phyloP scores from a whole-genome alignment of 2,329 filamentous ascomycete species.

The Trichoderma sp. region DNA sequence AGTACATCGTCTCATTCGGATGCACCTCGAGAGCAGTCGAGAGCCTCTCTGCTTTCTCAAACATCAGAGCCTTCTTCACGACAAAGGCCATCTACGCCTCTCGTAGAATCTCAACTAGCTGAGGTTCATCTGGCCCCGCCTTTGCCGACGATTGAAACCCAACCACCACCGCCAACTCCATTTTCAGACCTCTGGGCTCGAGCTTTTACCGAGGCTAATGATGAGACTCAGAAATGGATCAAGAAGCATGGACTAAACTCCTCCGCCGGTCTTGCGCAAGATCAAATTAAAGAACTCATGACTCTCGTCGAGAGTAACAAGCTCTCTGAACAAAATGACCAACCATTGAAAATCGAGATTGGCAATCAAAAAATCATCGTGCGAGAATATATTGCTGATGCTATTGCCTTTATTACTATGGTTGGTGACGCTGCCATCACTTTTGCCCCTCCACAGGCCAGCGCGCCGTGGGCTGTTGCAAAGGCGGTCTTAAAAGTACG shows the following conservation, averaged over 20 bases:
- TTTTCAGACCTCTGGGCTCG: background rate
- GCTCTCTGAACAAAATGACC: background rate
- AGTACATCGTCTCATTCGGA: background rate
- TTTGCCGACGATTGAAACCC: background rate
- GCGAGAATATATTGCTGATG: constrained; percentile 1
- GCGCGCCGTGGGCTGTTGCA: background rate
- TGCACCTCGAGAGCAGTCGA: background rate
- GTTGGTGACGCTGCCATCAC: background rate
- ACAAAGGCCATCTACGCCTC: background rate
- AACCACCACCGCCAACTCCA: background rate
- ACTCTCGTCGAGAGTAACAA: background rate
- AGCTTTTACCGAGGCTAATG: background rate
- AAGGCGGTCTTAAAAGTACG: constrained; percentile 5
- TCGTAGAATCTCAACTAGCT: background rate
- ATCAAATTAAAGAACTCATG: background rate
- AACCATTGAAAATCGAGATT: background rate
- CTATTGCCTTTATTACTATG: constrained; percentile 11
- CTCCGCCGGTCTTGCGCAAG: background rate
- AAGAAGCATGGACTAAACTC: background rate
- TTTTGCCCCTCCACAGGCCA: background rate
- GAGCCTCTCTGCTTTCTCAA: background rate
- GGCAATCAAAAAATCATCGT: background rate
- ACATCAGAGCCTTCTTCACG: too few relatives aligned
- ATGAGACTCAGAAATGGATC: background rate
- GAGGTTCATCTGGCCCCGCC: background rate